A percentile compares a stretch with the other conserved stretches of the same genome.
These are phyloP conservation scores for Castanea crenata DNA, from an alignment of 306 rosid genomes.

Conservation along the genomic window DNA sequence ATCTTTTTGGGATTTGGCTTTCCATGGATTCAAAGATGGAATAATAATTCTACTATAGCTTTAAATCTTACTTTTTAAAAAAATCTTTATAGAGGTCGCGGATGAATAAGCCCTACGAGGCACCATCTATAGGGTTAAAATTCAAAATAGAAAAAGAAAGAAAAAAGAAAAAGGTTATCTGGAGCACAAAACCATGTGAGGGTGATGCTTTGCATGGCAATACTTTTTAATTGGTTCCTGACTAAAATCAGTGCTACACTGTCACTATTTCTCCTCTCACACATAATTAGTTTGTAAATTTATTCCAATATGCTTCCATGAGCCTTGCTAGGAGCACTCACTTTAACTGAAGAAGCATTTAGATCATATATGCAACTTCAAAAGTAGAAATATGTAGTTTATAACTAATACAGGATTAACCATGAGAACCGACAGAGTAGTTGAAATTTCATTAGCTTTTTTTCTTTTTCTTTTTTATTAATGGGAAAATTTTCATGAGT, in stretches of 20 bases:
- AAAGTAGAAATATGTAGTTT: too few relatives aligned
- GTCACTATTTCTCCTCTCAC: neutral
- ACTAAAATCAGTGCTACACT: neutral
- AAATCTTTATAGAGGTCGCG: constrained; percentile 10
- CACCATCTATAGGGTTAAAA: constrained; percentile 29
- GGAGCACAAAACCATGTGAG: constrained; percentile 50
- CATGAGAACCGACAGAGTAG: too few relatives aligned
- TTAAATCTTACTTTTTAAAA: neutral
- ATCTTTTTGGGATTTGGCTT: constrained; percentile 31
- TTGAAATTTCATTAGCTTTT: too few relatives aligned
- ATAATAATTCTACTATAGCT: constrained; percentile 9
- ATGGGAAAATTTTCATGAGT: too few relatives aligned
- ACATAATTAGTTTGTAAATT: neutral
- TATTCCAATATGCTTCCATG: neutral
- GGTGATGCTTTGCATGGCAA: constrained; percentile 24
- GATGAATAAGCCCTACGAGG: constrained; percentile 36
- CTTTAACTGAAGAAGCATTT: neutral
- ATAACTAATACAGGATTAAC: too few relatives aligned
- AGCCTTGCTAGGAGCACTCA: neutral
- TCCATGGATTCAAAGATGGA: constrained; percentile 28
- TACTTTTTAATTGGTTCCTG: constrained; percentile 25
- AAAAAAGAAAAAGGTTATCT: constrained; percentile 10
- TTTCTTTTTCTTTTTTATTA: too few relatives aligned
- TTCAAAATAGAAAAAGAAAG: neutral
- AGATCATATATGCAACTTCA: neutral